Base-by-base conservation (phyloP, 129 eudicot species). In the Pittosporum tobira region DNA sequence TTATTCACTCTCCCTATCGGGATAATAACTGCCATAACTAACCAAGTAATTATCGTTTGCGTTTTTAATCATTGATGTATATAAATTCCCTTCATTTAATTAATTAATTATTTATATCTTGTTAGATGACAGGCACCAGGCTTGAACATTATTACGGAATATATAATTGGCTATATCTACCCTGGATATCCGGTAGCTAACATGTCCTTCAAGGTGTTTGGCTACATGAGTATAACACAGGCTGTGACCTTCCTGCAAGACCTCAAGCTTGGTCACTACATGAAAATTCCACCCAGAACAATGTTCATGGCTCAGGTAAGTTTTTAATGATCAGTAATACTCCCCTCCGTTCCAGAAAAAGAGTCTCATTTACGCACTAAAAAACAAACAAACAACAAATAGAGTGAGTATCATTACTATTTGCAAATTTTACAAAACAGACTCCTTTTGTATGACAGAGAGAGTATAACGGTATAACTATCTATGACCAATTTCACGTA, bases 131-230 rank as follows among this genome's bases (percentile, higher is more conserved):
- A 90, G 95, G 34, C 89, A 27, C 98, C 98, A 6, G 98, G 98
- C 11, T 69, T 90, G 66, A 90, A 90, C 74, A 76, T 90, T 47
- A 86, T 90, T 72, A 90, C 98, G 0, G 98, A 90, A 65, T 90
- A 90, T 28, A 83, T 90, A 56, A 90, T 90, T 44, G 95, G 98
- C 18, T 90, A 90, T 69, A 82, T 86, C 23, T 90, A 90, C 53
- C 98, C 98, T 0, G 98, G 98, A 51, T 90, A 90, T 47, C 98
- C 98, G 0, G 98, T 90, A 6, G 98, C 98, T 19, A 90, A 90
- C 45, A 90, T 90, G 98, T 85, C 89, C 81, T 90, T 90, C 68
- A 90, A 90, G 76, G 95, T 90, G 23, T 82, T 80, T 38, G 98
- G 98, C 0, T 85, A 86, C 70, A 86, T 90, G 18, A 90, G 98